Evolutionary conservation across 306 rosid genomes (phyloP), one percentile per base, ranked within the genome.

Genomic region (Castanea crenata): DNA sequence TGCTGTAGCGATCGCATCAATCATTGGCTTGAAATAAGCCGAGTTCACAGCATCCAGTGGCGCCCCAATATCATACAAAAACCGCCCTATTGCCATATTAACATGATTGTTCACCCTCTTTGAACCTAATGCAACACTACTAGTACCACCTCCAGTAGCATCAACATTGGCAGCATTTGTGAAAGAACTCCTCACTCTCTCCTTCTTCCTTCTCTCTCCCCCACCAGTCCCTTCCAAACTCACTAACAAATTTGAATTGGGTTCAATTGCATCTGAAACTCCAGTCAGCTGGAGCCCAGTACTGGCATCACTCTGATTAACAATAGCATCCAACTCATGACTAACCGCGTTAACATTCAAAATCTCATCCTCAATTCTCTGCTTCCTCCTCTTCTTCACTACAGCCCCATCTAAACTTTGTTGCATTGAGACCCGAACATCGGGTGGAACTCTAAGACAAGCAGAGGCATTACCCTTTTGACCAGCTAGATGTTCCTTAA

Each of bases 401-500:
- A 91, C 90, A 77, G 86, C 94, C 82, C 94, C 97, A 87, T 88
- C 95, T 76, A 94, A 82, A 79, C 97, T 94, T 78, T 86, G 83
- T 62, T 85, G 94, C 98, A 94, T 92, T 76, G 73, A 41, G 72
- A 70, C 75, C 86, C 89, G 85, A 81, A 94, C 97, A 86, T 94
- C 97, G 4, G 74, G 75, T 2, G 98, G 98, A 14, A 94, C 98
- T 10, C 87, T 79, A 7, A 78, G 78, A 41, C 98, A 94, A 79
- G 93, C 88, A 14, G 98, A 89, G 1, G 97, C 97, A 90, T 92
- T 94, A 57, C 94, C 97, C 86, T 92, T 92, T 52, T 87, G 97
- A 59, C 97, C 89, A 61, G 98, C 98, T 55, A 94, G 92, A 71
- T 94, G 97, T 81, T 92, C 98, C 84, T 94, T 94, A 78, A 94